phyloP scores from a whole-genome alignment of 148 eudicot genomes.

The Suaeda aralocaspica region DNA sequence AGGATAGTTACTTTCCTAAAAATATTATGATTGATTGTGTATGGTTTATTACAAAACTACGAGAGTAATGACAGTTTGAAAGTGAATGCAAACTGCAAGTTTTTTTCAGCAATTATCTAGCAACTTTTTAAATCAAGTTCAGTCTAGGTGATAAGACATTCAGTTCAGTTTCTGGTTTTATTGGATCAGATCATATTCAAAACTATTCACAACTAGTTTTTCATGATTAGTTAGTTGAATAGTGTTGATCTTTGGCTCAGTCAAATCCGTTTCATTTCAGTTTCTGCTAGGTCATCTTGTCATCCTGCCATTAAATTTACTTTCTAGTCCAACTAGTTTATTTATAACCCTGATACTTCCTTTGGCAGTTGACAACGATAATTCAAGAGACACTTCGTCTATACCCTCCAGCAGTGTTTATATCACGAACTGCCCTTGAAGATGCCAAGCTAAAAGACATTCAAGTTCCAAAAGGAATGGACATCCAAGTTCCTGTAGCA shows the following conservation, averaged over 20 bases:
- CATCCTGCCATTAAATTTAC: background rate
- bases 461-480: constrained; percentile 38
- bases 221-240: too few relatives aligned
- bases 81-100: background rate
- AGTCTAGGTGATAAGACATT: background rate
- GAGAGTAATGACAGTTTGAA: background rate
- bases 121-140: background rate
- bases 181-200: background rate
- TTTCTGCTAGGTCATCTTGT: too few relatives aligned
- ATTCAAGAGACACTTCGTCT: constrained; percentile 53
- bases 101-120: background rate
- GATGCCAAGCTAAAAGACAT: constrained; percentile 35
- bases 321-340: background rate
- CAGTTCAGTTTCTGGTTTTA: too few relatives aligned
- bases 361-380: constrained; percentile 48
- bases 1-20: too few relatives aligned
- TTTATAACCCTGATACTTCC: background rate
- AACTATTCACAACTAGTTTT: too few relatives aligned
- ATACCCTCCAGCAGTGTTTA: constrained; percentile 45
- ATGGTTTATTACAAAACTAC: background rate
- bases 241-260: too few relatives aligned
- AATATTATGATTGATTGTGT: too few relatives aligned
- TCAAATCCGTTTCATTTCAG: too few relatives aligned
- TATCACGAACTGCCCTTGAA: constrained; percentile 36
- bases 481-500: constrained; percentile 30